Evolutionary conservation across 2,329 filamentous ascomycete species (phyloP).

Genomic region (Fusarium torreyae): DNA sequence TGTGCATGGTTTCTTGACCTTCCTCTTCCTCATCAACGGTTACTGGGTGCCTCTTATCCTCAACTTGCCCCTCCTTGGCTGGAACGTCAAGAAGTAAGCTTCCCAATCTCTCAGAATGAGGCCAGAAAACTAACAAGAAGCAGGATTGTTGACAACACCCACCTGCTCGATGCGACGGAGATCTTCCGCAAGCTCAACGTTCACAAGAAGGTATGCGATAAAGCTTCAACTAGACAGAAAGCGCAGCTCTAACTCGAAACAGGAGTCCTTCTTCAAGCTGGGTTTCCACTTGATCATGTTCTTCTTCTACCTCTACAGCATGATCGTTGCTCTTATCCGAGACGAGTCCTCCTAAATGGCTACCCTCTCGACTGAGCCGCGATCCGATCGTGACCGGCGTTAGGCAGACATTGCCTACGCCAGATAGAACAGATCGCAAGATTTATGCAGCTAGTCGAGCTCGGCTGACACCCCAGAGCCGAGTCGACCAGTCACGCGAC

Average conservation of each 20-base stretch:
- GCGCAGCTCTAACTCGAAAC: constrained; percentile 46
- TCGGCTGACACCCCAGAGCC: constrained; percentile 36
- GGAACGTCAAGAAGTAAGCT: constrained; percentile 97
- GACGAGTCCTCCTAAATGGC: constrained; percentile 85
- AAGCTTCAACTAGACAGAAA: not conserved
- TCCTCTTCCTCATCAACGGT: constrained; percentile 97
- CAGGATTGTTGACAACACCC: constrained; percentile 97
- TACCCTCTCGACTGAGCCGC: constrained; percentile 31
- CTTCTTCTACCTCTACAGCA: constrained; percentile 99
- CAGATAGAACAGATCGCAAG: constrained; percentile 27
- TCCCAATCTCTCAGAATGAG: not conserved
- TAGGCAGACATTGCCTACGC: constrained; percentile 24
- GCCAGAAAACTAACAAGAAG: constrained; percentile 41
- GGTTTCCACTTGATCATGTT: constrained; percentile 99
- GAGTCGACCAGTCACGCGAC: constrained; percentile 42
- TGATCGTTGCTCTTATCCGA: constrained; percentile 96
- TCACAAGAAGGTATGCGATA: constrained; percentile 87
- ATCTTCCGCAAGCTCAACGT: constrained; percentile 99
- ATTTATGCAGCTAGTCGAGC: constrained; percentile 28
- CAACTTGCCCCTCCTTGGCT: constrained; percentile 91
- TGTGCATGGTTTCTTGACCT: constrained; percentile 95
- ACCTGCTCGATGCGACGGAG: constrained; percentile 96
- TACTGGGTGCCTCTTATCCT: constrained; percentile 96
- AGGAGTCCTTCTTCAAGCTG: constrained; percentile 99
- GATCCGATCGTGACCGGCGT: constrained; percentile 27